Evolutionary conservation across 1,284 basidiomycete species (phyloP), one percentile per base, ranked within the genome.

Genomic region (Vanrija sp.): DNA sequence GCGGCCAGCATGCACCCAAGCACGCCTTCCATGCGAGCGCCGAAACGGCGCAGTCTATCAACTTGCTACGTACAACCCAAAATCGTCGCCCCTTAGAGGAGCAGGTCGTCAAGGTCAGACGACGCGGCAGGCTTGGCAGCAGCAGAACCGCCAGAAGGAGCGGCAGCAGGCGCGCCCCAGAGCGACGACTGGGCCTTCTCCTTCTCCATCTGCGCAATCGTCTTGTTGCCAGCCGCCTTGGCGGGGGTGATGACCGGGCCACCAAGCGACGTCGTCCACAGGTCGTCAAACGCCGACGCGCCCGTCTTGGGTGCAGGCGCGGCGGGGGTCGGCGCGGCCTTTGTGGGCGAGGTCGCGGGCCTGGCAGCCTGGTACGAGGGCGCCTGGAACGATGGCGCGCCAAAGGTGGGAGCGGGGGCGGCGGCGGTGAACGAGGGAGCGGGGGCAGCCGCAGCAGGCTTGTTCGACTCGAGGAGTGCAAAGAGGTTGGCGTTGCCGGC

Each of bases 121-220:
- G 54, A 51, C 19, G 42, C 53, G 4, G 54, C 49, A 19, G 59
- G 51, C 51, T 62, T 58, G 16, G 45, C 50, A 23, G 45, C 20
- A 42, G 47, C 39, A 2, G 41, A 16, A 24, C 54, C 25, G 7
- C 48, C 37, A 4, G 39, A 14, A 10, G 39, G 31, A 6, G 51
- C 3, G 6, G 53, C 23, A 23, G 51, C 35, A 0, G 56, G 20
- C 37, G 64, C 45, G 18, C 77, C 77, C 91, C 91, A 94, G 35
- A 94, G 82, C 16, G 82, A 82, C 35, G 84, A 83, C 67, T 82
- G 82, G 4, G 84, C 81, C 78, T 91, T 90, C 78, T 94, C 90
- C 77, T 84, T 85, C 76, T 90, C 86, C 64, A 94, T 70, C 68
- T 91, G 89, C 71, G 86, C 87, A 62, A 93, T 93, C 42, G 85